These are phyloP conservation scores for Bipolaris zeicola DNA, from an alignment of 2,329 filamentous ascomycete genomes.

Conservation along the genomic window DNA sequence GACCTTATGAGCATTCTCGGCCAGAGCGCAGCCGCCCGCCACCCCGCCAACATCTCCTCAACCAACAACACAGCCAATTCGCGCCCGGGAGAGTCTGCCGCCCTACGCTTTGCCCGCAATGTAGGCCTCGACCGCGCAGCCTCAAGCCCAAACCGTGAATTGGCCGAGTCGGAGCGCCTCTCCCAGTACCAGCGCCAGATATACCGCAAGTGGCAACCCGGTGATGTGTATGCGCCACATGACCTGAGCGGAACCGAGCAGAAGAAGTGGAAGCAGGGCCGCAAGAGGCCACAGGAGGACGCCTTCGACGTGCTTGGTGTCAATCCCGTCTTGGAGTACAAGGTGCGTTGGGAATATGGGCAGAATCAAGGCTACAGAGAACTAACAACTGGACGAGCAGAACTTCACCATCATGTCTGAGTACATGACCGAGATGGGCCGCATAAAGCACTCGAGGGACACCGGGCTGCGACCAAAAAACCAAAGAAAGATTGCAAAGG, in stretches of 20 bases:
- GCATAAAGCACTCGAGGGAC: constrained; percentile 75
- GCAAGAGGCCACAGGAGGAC: constrained; percentile 63
- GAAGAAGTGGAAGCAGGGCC: constrained; percentile 72
- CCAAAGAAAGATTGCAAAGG: constrained; percentile 91
- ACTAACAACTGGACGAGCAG: constrained; percentile 52
- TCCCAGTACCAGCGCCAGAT: constrained; percentile 66
- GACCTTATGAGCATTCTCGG: constrained; percentile 30
- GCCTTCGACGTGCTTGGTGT: constrained; percentile 80
- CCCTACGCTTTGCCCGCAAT: constrained; percentile 24
- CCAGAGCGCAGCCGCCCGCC: constrained; percentile 14
- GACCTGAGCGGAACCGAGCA: constrained; percentile 81
- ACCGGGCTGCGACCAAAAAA: constrained; percentile 87
- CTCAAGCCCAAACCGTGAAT: constrained; percentile 26
- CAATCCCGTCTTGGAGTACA: constrained; percentile 83
- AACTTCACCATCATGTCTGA: constrained; percentile 93
- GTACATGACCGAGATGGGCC: constrained; percentile 81
- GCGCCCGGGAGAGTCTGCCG: constrained; percentile 8
- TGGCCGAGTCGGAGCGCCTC: constrained; percentile 38
- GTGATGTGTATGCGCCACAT: constrained; percentile 89
- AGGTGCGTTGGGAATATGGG: constrained; percentile 58
- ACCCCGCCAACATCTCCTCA: constrained; percentile 8
- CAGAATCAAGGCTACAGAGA: constrained; percentile 18
- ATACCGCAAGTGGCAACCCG: constrained; percentile 72
- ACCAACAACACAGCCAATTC: background rate
- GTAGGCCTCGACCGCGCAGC: constrained; percentile 24